Evolutionary conservation across 345 rosid species (phyloP), one percentile per base, ranked within the genome.

Genomic region (Syzygium oleosum): DNA sequence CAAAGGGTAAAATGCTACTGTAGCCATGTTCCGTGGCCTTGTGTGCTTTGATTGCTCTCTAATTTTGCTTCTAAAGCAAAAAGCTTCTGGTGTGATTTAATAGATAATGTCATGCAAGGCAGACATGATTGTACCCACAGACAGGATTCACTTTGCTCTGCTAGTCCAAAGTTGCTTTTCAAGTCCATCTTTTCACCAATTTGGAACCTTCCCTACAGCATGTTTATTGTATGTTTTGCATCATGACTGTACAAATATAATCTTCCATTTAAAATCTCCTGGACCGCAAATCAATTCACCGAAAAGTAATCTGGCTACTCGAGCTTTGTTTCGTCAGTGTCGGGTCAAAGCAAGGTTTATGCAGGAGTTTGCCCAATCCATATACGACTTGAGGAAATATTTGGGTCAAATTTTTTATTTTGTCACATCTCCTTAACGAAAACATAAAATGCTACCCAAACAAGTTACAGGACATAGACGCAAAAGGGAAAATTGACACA

Each of bases 161-260:
- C 86, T 38, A 19, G 73, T 84, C 84, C 61, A 90, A 85, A 88
- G 84, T 83, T 78, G 59, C 84, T 68, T 87, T 88, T 51, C 15
- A 17, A 5, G 49, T 10, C 46, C 55, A 31, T 19, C 63, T 34
- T 84, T 79, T 84, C 77, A 65, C 29, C 79, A 85, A 68, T 55
- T 84, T 85, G 89, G 88, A 87, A 49, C 88, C 86, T 65, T 85
- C 84, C 53, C 49, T 14, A 1, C 65, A 17, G 29, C n/a, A n/a
- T 10, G 80, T 73, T 38, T 73, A 38, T 73, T 38, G 43, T 21
- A 73, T 73, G 80, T 34, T 73, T 9, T 73, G 80, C 80, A 17
- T 34, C 6, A 17, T 34, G 80, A 65, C 78, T 31, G 43, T 17
- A 17, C 49, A 73, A 10, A 73, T 73, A 41, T 34, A 38, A 38